Conservation (phyloP, 306 rosid genomes). For the Dryas drummondii region DNA sequence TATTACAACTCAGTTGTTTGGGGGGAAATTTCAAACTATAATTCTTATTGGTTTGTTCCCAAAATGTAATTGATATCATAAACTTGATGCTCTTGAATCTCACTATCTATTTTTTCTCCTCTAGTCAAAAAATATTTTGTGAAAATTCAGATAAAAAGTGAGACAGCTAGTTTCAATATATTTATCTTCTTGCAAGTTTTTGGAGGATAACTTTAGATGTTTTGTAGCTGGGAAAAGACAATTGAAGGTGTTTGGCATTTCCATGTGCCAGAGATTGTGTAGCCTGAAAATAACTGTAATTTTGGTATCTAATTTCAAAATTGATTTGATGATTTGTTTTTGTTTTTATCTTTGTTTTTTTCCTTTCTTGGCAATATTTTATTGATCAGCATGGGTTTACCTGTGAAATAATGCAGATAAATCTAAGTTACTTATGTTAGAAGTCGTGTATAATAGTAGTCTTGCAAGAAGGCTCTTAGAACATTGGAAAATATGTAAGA, state of each 20-base stretch:
- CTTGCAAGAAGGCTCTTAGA: not conserved
- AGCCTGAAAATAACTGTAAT: not conserved
- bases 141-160: not conserved
- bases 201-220: not conserved
- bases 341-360: not conserved
- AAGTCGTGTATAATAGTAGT: not conserved
- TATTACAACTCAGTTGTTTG: not conserved
- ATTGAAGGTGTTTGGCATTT: not conserved
- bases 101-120: not conserved
- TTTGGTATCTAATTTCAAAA: not conserved
- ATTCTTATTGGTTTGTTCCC: not conserved
- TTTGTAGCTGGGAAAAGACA: not conserved
- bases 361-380: not conserved
- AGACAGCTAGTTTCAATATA: not conserved
- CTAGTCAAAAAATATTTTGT: not conserved
- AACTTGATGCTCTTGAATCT: slow-evolving; percentile 7
- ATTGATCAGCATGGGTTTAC: not conserved
- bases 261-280: not conserved
- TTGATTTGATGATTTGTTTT: not conserved
- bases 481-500: not conserved
- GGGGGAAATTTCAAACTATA: not conserved
- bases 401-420: not conserved
- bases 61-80: not conserved
- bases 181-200: not conserved
- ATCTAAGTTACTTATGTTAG: not conserved